Conservation (phyloP, 345 rosid genomes). For the Crucihimalaya himalaica region DNA sequence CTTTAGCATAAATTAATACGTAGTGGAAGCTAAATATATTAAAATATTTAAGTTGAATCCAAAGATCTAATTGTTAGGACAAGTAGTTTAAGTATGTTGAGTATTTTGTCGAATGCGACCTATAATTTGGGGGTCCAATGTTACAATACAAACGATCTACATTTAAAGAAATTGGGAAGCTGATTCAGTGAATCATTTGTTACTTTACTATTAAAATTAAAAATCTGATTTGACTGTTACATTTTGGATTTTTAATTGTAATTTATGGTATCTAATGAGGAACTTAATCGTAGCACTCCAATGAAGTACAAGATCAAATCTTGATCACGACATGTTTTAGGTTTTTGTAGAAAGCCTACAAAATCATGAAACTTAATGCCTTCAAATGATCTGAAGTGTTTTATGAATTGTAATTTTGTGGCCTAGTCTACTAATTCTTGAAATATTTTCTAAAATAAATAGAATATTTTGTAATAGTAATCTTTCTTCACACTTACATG, state of each 20-base stretch:
- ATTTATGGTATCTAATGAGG: background rate
- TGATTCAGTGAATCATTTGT: conserved; percentile 23
- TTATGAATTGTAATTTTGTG: background rate
- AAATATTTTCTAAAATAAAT: background rate
- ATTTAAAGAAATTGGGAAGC: conserved; percentile 7
- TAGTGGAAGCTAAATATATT: conserved; percentile 1
- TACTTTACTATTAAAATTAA: background rate
- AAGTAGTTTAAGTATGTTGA: conserved; percentile 35
- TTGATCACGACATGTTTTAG: background rate
- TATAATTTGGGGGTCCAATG: conserved; percentile 35
- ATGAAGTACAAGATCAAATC: background rate
- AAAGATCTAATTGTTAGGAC: conserved; percentile 22
- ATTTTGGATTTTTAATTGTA: background rate
- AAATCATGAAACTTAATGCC: background rate
- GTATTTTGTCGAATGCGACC: conserved; percentile 35
- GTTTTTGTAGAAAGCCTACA: background rate
- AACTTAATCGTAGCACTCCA: background rate
- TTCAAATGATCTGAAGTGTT: background rate
- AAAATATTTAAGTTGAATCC: background rate
- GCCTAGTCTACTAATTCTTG: background rate
- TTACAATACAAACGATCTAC: conserved; percentile 4
- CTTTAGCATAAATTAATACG: conserved; percentile 26
- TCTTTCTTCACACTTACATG: background rate
- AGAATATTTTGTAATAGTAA: background rate
- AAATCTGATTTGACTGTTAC: background rate